Evolutionary conservation across 345 rosid species (phyloP), one percentile per base, ranked within the genome.

Genomic region (Populus pruinosa): DNA sequence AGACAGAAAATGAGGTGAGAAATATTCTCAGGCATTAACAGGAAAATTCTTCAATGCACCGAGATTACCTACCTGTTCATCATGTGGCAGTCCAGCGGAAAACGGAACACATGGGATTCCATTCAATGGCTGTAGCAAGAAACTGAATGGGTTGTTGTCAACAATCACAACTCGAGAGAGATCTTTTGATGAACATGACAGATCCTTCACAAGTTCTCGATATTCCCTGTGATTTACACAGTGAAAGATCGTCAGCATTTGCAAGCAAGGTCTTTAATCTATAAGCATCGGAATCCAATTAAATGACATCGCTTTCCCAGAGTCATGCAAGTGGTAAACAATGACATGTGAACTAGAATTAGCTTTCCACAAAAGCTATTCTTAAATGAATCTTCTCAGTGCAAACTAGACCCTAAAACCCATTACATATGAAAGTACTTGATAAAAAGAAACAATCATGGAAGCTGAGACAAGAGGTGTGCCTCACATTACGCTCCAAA

Each of bases 71-170:
- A 96, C 97, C 94, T 93, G 97, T 43, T 87, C 85, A 62, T 96
- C 99, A 39, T 85, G 81, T 0, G 95, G 90, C 81, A 89, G 94
- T n/a, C 88, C 93, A 0, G 94, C 93, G 21, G 98, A 90, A 80
- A 96, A 96, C 1, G 99, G 93, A 43, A 74, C n/a, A 25, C 74
- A 61, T 3, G 78, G 78, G 33, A 79, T 74, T 69, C 78, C 82
- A 74, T 79, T 73, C 49, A 70, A 36, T 39, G 82, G 99, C 80
- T 96, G 99, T 81, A 96, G 78, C 79, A 96, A 76, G 88, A 96
- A 94, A 86, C 99, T 96, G 88, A 94, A 96, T 0, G 99, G 99
- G 76, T 94, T 94, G 84, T 96, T 94, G 81, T 96, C 99, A 17
- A 96, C 97, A 17, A 96, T 89, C 61, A 96, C 99, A 65, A 89